Conservation (phyloP, 352 stramenopile genomes). For the Globisporangium nagaii region DNA sequence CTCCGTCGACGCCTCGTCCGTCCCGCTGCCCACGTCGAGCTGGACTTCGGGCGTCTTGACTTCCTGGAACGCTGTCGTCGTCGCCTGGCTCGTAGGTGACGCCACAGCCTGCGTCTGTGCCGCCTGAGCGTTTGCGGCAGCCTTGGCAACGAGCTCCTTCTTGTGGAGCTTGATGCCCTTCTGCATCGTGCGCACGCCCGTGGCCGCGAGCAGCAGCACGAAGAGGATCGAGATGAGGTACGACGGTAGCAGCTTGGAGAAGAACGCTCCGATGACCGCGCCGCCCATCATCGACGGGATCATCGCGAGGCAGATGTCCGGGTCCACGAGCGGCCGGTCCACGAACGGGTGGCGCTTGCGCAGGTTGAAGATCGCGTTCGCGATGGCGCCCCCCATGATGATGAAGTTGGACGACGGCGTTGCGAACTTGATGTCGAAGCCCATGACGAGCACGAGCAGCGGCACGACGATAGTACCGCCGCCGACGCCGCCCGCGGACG, state of each 20-base stretch:
- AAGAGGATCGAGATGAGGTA: constrained; percentile 60
- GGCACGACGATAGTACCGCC: constrained; percentile 51
- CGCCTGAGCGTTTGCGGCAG: constrained; percentile 10
- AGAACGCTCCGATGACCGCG: constrained; percentile 43
- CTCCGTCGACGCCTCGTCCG: not conserved
- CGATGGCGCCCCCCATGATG: constrained; percentile 57
- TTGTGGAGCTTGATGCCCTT: constrained; percentile 32
- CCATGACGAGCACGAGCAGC: constrained; percentile 54
- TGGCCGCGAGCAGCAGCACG: constrained; percentile 31
- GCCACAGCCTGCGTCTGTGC: not conserved
- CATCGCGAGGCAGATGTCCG: constrained; percentile 50
- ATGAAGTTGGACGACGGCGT: constrained; percentile 57
- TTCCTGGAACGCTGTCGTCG: constrained; percentile 2
- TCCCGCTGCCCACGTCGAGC: not conserved
- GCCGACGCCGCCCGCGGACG: constrained; percentile 42
- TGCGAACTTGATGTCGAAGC: constrained; percentile 62
- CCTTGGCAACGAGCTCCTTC: constrained; percentile 26
- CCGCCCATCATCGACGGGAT: constrained; percentile 59
- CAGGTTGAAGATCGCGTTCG: constrained; percentile 60
- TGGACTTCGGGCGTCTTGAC: constrained; percentile 6
- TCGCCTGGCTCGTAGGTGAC: not conserved
- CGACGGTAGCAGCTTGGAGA: constrained; percentile 54
- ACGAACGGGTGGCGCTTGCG: constrained; percentile 53
- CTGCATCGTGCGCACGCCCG: constrained; percentile 27
- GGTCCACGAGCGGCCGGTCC: constrained; percentile 51